These are phyloP conservation scores for Poteriospumella lacustris DNA, from an alignment of 108 stramenopile genomes.

Conservation along the genomic window DNA sequence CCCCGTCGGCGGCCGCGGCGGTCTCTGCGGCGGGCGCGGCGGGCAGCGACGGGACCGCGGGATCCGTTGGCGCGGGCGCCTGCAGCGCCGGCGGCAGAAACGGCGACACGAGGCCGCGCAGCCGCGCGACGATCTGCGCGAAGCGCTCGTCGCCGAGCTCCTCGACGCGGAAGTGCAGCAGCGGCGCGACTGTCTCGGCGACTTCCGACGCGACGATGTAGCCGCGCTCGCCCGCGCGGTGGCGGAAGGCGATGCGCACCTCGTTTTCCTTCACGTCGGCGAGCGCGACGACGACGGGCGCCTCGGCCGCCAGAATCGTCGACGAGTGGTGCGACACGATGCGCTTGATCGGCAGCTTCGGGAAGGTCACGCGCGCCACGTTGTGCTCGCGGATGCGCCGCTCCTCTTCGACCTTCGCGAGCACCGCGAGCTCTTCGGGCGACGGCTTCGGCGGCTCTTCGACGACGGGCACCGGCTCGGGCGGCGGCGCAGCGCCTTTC, in stretches of 20 bases:
- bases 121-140: not conserved
- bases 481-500: too few relatives aligned
- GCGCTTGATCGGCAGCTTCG: not conserved
- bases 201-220: not conserved
- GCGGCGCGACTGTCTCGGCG: not conserved
- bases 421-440: too few relatives aligned
- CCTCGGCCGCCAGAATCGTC: not conserved
- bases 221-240: not conserved
- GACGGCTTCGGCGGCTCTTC: too few relatives aligned
- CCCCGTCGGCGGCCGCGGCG: not conserved
- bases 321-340: slow-evolving; percentile 8
- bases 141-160: not conserved
- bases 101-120: not conserved
- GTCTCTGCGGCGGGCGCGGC: not conserved
- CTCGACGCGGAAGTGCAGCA: not conserved
- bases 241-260: not conserved
- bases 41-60: not conserved
- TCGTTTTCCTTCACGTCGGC: not conserved
- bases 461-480: too few relatives aligned
- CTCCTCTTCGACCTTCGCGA: too few relatives aligned
- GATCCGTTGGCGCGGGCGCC: not conserved
- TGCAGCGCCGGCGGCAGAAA: not conserved
- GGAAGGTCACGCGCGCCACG: not conserved
- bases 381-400: too few relatives aligned
- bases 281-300: not conserved